These are phyloP conservation scores for Papiliotrema nemorosa DNA, from an alignment of 1,284 basidiomycete genomes.

Conservation along the genomic window DNA sequence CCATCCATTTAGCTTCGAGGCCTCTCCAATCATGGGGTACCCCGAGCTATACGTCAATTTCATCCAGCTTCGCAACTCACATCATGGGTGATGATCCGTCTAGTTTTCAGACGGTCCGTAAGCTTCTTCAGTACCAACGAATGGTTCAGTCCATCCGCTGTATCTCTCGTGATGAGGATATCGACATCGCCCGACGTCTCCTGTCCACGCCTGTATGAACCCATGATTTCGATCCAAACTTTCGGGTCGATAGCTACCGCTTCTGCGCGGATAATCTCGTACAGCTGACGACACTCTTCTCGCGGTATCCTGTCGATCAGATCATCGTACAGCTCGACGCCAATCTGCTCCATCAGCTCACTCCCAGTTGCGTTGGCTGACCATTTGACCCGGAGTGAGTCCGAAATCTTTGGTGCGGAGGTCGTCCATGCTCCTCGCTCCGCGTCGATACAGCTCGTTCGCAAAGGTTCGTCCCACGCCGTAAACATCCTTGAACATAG, in stretches of 20 bases:
- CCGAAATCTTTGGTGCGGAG: constrained; percentile 51
- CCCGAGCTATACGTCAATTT: constrained; percentile 22
- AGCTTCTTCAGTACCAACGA: constrained; percentile 57
- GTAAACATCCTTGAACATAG: constrained; percentile 72
- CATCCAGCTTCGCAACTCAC: constrained; percentile 45
- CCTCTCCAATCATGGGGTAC: constrained; percentile 61
- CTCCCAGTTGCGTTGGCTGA: constrained; percentile 17
- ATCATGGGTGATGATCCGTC: constrained; percentile 69
- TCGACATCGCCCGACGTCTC: constrained; percentile 83
- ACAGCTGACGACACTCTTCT: constrained; percentile 69
- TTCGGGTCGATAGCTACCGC: constrained; percentile 67
- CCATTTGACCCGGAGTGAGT: constrained; percentile 62
- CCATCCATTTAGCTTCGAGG: constrained; percentile 74
- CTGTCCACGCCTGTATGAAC: constrained; percentile 77
- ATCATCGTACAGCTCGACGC: constrained; percentile 70
- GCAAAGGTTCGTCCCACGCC: constrained; percentile 69
- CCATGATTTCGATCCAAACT: constrained; percentile 80
- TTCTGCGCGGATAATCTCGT: constrained; percentile 63
- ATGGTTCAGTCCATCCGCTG: constrained; percentile 68
- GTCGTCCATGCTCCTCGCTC: constrained; percentile 74
- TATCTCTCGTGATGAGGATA: constrained; percentile 73
- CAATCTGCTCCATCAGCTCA: constrained; percentile 52
- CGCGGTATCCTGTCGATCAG: constrained; percentile 74
- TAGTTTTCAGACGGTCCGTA: constrained; percentile 57
- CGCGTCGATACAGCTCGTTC: constrained; percentile 66